phyloP scores from a whole-genome alignment of 2,329 filamentous ascomycete species.

The Fusarium sp. region DNA sequence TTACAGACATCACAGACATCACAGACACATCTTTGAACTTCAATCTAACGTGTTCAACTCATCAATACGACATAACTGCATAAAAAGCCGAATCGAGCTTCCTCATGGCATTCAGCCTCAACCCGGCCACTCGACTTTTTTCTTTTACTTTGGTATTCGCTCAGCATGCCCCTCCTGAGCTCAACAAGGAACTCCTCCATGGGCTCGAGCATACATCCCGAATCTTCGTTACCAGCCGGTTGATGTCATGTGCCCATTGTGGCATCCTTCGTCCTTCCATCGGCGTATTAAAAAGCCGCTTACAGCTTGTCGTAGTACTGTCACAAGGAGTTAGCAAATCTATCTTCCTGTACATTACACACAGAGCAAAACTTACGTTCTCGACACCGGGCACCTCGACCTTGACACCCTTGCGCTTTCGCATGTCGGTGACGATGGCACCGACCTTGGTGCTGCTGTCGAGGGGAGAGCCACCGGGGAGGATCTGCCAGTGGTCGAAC shows the following conservation, averaged over 20 bases:
- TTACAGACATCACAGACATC: background rate
- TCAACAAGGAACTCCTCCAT: constrained; percentile 43
- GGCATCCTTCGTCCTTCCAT: constrained; percentile 61
- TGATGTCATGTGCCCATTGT: constrained; percentile 56
- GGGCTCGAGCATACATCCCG: constrained; percentile 45
- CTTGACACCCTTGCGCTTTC: constrained; percentile 99
- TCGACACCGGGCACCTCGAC: constrained; percentile 90
- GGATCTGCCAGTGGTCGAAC: constrained; percentile 98
- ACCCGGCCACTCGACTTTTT: constrained; percentile 49
- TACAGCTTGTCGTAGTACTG: constrained; percentile 99
- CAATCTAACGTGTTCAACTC: constrained; percentile 55
- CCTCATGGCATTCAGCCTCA: constrained; percentile 53
- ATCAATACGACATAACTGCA: constrained; percentile 59
- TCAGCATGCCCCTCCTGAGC: constrained; percentile 46
- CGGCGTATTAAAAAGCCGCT: constrained; percentile 59
- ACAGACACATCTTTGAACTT: constrained; percentile 30
- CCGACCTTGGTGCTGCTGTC: constrained; percentile 86
- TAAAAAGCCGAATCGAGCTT: constrained; percentile 53
- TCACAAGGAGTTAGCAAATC: constrained; percentile 38
- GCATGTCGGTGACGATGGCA: constrained; percentile 86
- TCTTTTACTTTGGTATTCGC: constrained; percentile 51
- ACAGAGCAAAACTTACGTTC: constrained; percentile 78
- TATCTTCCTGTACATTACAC: background rate
- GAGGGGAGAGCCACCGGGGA: constrained; percentile 92
- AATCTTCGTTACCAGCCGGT: constrained; percentile 53